Conservation (phyloP, 345 rosid genomes). For the Eucalyptus grandis region DNA sequence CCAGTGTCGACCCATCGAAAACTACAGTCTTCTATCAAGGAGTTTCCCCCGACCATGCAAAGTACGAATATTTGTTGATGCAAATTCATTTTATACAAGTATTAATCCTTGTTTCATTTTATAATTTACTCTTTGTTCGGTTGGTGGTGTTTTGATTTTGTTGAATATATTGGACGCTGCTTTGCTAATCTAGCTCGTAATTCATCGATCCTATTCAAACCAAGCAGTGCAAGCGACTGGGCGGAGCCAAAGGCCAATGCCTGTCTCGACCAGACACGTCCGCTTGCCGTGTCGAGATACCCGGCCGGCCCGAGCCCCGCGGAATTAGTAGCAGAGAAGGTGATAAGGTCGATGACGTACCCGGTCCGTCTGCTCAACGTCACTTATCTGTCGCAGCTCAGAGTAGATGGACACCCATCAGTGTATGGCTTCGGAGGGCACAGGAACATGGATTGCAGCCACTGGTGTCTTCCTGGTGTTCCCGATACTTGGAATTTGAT, state of each 20-base stretch:
- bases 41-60: constrained; percentile 23
- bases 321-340: constrained; percentile 21
- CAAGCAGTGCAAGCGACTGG: constrained; percentile 46
- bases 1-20: constrained; percentile 8
- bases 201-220: background rate
- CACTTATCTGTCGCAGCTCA: constrained; percentile 22
- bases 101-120: too few species aligned
- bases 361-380: constrained; percentile 25
- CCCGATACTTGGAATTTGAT: constrained; percentile 60
- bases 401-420: constrained; percentile 53
- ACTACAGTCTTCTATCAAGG: constrained; percentile 32
- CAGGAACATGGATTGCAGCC: constrained; percentile 37
- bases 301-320: constrained; percentile 34
- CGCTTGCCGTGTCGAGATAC: constrained; percentile 15
- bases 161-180: background rate
- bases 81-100: too few species aligned
- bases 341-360: constrained; percentile 11
- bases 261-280: constrained; percentile 19
- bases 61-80: background rate
- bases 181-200: background rate
- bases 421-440: constrained; percentile 35
- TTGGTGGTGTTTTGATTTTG: too few species aligned
- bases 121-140: too few species aligned
- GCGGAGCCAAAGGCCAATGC: constrained; percentile 13
- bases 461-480: constrained; percentile 57